A percentile compares a stretch with the other conserved stretches of the same genome.
phyloP scores from a whole-genome alignment of 73 alveolate species.

The Tetrahymena borealis region DNA sequence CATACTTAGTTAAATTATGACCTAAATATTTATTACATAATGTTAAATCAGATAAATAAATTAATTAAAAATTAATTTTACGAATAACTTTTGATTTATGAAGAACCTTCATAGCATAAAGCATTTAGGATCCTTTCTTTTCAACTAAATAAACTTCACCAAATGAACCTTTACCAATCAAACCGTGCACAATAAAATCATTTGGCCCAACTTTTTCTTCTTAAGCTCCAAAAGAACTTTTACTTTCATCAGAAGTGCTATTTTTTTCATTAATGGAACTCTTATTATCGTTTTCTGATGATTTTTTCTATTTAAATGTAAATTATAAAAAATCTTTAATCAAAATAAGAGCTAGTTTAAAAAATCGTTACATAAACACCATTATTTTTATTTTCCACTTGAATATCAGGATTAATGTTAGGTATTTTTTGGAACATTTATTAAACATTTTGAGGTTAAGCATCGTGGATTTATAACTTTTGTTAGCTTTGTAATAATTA shows the following conservation, averaged over 20 bases:
- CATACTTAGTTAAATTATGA: conserved; percentile 83
- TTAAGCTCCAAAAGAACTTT: conserved; percentile 1
- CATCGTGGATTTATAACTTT: not conserved
- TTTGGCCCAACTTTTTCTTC: conserved; percentile 44
- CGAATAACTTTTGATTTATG: conserved; percentile 76
- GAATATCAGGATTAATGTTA: not conserved
- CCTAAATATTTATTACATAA: not conserved
- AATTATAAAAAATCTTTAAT: not conserved
- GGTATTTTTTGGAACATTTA: not conserved
- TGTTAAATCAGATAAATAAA: not conserved
- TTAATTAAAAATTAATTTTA: not conserved
- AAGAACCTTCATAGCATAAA: conserved; percentile 91
- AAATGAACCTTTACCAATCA: conserved; percentile 88
- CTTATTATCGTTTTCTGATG: conserved; percentile 9
- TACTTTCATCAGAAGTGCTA: conserved; percentile 37
- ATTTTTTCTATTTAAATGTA: not conserved
- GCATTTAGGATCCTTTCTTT: conserved; percentile 56
- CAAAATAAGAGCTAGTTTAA: not conserved
- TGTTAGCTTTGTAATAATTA: not conserved
- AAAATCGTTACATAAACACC: not conserved
- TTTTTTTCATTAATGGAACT: conserved; percentile 24
- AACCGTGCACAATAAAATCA: conserved; percentile 34
- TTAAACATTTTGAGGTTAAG: not conserved
- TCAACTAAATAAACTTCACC: conserved; percentile 93
- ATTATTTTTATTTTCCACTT: not conserved